These are phyloP conservation scores for Sarcodon sp. DNA, from an alignment of 768 basidiomycete species.

Conservation along the genomic window DNA sequence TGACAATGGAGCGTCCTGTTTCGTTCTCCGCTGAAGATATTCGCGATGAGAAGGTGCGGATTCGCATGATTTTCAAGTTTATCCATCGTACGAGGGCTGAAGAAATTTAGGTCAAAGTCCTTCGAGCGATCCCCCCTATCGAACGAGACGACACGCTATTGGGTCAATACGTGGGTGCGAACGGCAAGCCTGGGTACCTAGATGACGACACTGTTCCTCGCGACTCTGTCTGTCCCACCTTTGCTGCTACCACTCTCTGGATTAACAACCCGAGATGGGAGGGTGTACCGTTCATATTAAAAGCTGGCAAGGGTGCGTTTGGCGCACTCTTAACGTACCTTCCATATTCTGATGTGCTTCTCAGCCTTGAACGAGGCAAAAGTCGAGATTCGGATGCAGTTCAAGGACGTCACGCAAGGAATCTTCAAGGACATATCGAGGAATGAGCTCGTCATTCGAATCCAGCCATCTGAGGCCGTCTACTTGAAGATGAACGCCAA, in stretches of 20 bases:
- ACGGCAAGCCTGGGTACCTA: slow-evolving; percentile 97
- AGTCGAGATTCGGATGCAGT: slow-evolving; percentile 95
- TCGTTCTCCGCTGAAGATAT: slow-evolving; percentile 97
- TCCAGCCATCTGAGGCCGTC: slow-evolving; percentile 92
- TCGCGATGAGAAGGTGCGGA: slow-evolving; percentile 87
- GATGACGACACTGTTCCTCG: slow-evolving; percentile 94
- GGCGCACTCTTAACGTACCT: slow-evolving; percentile 1
- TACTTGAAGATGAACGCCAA: slow-evolving; percentile 97
- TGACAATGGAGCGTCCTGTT: slow-evolving; percentile 97
- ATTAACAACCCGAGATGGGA: slow-evolving; percentile 97
- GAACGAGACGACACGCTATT: slow-evolving; percentile 68
- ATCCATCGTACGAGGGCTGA: slow-evolving; percentile 10
- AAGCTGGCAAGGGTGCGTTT: slow-evolving; percentile 83
- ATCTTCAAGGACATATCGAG: slow-evolving; percentile 95
- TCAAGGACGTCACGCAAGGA: slow-evolving; percentile 93
- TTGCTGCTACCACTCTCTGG: slow-evolving; percentile 80
- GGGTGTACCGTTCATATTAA: slow-evolving; percentile 96
- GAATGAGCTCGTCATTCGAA: slow-evolving; percentile 95
- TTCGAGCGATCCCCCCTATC: slow-evolving; percentile 83
- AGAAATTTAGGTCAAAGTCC: slow-evolving; percentile 75
- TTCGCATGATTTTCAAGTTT: not conserved
- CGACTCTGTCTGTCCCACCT: slow-evolving; percentile 88
- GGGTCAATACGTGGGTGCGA: slow-evolving; percentile 83
- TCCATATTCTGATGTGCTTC: slow-evolving; percentile 1
- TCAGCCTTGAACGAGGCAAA: slow-evolving; percentile 95